These are phyloP conservation scores for Aspergillus floridensis DNA, from an alignment of 2,329 filamentous ascomycete genomes.

Conservation along the genomic window DNA sequence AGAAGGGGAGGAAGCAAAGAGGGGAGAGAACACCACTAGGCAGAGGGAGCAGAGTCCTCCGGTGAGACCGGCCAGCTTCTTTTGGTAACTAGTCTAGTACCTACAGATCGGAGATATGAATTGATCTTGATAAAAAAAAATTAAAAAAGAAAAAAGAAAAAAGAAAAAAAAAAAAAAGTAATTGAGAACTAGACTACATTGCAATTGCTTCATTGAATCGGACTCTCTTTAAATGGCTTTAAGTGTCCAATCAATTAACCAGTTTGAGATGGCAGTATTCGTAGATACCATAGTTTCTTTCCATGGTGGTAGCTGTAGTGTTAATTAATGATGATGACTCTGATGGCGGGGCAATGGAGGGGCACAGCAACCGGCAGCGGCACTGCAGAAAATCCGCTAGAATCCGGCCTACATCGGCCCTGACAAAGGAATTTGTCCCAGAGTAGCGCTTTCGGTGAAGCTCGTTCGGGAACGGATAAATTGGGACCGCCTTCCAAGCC, in stretches of 20 bases:
- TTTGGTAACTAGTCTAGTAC: background rate
- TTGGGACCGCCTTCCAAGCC: background rate
- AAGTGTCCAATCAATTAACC: too few species aligned
- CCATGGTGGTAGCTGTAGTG: too few species aligned
- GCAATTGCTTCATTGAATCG: too few species aligned
- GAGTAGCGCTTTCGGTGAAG: constrained; percentile 7
- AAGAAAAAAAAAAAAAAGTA: too few species aligned
- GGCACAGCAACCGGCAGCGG: constrained; percentile 1
- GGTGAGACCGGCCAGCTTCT: constrained; percentile 18
- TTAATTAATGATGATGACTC: too few species aligned
- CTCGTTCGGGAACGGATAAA: constrained; percentile 3
- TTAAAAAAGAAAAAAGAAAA: too few species aligned
- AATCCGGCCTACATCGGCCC: constrained; percentile 6
- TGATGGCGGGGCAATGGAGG: constrained; percentile 8
- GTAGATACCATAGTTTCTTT: too few species aligned
- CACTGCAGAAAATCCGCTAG: background rate
- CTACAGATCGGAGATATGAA: too few species aligned
- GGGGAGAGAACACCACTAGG: background rate
- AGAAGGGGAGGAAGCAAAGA: background rate
- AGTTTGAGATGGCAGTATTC: too few species aligned
- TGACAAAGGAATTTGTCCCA: constrained; percentile 2
- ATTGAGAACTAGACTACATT: too few species aligned
- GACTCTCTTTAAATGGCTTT: too few species aligned
- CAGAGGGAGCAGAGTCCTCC: constrained; percentile 37
- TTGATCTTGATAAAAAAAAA: too few species aligned